phyloP scores from a whole-genome alignment of 805 yeast species.

The Brettanomyces custersianus region DNA sequence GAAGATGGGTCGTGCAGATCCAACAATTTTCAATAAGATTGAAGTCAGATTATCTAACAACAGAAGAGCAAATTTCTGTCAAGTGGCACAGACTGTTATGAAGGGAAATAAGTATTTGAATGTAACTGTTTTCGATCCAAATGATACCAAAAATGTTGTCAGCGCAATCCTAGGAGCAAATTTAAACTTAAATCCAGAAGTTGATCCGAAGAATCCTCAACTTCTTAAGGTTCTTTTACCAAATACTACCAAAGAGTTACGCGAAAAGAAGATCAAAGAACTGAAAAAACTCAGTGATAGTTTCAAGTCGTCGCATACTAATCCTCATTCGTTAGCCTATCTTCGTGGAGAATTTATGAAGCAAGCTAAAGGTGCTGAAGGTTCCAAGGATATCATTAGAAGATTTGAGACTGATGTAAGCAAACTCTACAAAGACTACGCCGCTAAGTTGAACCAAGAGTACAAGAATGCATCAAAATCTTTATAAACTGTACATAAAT shows the following conservation, averaged over 20 bases:
- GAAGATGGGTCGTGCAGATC: slow-evolving; percentile 62
- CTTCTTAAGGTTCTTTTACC: slow-evolving; percentile 68
- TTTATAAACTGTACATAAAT: too few species aligned
- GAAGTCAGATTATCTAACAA: slow-evolving; percentile 40
- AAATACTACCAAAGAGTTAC: slow-evolving; percentile 61
- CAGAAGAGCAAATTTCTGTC: slow-evolving; percentile 38
- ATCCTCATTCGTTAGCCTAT: slow-evolving; percentile 42
- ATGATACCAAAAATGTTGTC: slow-evolving; percentile 56
- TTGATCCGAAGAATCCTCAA: slow-evolving; percentile 64
- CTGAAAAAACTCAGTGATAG: slow-evolving; percentile 62
- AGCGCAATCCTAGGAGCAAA: slow-evolving; percentile 62
- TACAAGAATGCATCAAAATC: slow-evolving; percentile 29
- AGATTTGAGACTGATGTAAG: slow-evolving; percentile 57
- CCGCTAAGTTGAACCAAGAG: slow-evolving; percentile 45
- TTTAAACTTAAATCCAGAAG: slow-evolving; percentile 73
- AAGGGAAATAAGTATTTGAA: slow-evolving; percentile 56
- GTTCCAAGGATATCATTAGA: slow-evolving; percentile 46
- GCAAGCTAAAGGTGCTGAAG: slow-evolving; percentile 35
- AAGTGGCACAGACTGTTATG: slow-evolving; percentile 61
- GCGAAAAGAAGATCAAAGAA: slow-evolving; percentile 42
- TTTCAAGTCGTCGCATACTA: slow-evolving; percentile 40
- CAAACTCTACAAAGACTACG: slow-evolving; percentile 55
- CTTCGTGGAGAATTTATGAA: slow-evolving; percentile 53
- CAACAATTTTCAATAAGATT: slow-evolving; percentile 55
- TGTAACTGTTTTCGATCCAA: slow-evolving; percentile 85